Evolutionary conservation across 345 rosid genomes (phyloP).

Genomic region (Crucihimalaya himalaica): DNA sequence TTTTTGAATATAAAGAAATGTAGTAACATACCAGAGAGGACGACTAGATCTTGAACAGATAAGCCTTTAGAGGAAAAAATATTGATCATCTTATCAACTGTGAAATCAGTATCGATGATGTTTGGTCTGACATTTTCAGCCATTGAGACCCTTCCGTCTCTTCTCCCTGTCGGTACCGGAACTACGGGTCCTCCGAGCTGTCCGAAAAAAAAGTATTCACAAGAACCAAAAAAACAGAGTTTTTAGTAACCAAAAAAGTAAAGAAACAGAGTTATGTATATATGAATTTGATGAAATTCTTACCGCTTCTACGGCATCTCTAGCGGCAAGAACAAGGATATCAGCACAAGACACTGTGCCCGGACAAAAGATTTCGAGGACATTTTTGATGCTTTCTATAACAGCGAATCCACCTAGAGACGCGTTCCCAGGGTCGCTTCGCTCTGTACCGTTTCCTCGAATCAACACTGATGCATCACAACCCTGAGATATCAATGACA

Average conservation of each 20-base stretch:
- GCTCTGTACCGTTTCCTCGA: conserved; percentile 80
- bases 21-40: conserved; percentile 58
- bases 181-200: conserved; percentile 71
- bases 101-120: conserved; percentile 68
- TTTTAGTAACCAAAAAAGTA: not conserved
- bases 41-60: conserved; percentile 66
- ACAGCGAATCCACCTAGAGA: conserved; percentile 80
- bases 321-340: conserved; percentile 68
- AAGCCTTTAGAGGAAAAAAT: conserved; percentile 69
- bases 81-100: conserved; percentile 61
- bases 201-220: conserved; percentile 10
- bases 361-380: conserved; percentile 71
- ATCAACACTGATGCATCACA: conserved; percentile 89
- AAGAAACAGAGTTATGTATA: not conserved
- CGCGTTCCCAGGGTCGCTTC: conserved; percentile 71
- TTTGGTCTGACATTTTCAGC: conserved; percentile 65
- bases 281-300: not conserved
- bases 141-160: conserved; percentile 61
- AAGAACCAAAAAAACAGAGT: conserved; percentile 26
- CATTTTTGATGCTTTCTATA: conserved; percentile 63
- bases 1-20: conserved; percentile 12
- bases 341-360: conserved; percentile 74
- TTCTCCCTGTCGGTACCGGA: conserved; percentile 67
- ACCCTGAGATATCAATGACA: conserved; percentile 48
- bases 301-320: conserved; percentile 79